phyloP scores from a whole-genome alignment of 2,329 filamentous ascomycete species.

The Drechslerella coelobrocha region DNA sequence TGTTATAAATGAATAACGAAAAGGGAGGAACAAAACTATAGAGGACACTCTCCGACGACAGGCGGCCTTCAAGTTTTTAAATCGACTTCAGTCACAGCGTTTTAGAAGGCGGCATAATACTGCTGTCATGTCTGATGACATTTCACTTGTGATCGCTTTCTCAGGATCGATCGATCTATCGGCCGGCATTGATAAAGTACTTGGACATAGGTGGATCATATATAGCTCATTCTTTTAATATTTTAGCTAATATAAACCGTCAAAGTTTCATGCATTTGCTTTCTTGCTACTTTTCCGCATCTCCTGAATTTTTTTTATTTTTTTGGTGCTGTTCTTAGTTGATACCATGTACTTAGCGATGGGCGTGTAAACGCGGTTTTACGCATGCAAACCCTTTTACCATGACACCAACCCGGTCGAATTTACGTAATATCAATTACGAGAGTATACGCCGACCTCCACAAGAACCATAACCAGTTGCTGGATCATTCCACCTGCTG shows the following conservation, averaged over 20 bases:
- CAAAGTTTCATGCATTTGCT: slow-evolving; percentile 13
- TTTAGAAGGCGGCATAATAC: slow-evolving; percentile 21
- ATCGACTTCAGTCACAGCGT: slow-evolving; percentile 9
- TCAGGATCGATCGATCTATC: neutral
- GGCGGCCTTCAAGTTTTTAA: slow-evolving; percentile 16
- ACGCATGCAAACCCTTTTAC: slow-evolving; percentile 7
- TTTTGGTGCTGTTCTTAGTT: slow-evolving; percentile 20
- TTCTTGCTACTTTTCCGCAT: neutral
- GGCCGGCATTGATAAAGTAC: slow-evolving; percentile 14
- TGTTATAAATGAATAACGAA: too few relatives aligned
- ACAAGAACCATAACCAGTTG: too few relatives aligned
- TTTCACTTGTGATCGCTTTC: slow-evolving; percentile 4
- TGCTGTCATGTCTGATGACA: slow-evolving; percentile 13
- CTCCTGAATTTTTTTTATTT: neutral
- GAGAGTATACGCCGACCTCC: too few relatives aligned
- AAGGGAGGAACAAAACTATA: too few relatives aligned
- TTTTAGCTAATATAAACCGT: slow-evolving; percentile 25
- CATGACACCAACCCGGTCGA: slow-evolving; percentile 3
- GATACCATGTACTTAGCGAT: slow-evolving; percentile 25
- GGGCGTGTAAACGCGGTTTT: slow-evolving; percentile 20
- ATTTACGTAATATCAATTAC: slow-evolving; percentile 14
- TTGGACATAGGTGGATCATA: slow-evolving; percentile 12
- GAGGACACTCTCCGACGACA: too few relatives aligned
- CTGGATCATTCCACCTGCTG: too few relatives aligned
- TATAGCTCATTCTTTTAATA: slow-evolving; percentile 26